Conservation (phyloP, 2,329 filamentous ascomycete species). For the Colletotrichum sp. region DNA sequence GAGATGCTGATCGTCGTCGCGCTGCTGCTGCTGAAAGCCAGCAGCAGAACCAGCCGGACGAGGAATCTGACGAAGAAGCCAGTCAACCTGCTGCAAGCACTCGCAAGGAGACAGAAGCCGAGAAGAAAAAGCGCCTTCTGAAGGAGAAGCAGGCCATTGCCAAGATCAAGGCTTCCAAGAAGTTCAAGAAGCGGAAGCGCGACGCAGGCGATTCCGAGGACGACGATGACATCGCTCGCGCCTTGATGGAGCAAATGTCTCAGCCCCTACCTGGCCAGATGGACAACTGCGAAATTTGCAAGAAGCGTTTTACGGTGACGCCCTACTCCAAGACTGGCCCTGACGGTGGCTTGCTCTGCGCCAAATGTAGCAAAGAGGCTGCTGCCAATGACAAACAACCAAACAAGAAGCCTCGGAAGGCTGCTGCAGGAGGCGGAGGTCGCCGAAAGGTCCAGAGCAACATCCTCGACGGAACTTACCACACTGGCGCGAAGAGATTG, state of each 20-base stretch:
- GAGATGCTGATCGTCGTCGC: slow-evolving; percentile 53
- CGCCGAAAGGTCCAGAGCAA: slow-evolving; percentile 83
- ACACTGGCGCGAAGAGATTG: slow-evolving; percentile 71
- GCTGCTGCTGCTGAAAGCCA: slow-evolving; percentile 30
- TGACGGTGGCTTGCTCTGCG: slow-evolving; percentile 85
- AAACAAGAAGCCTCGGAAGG: slow-evolving; percentile 37
- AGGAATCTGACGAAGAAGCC: slow-evolving; percentile 27
- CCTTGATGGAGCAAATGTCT: slow-evolving; percentile 51
- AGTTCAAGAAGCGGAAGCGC: slow-evolving; percentile 59
- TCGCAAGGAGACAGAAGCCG: slow-evolving; percentile 24
- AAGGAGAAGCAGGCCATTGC: slow-evolving; percentile 59
- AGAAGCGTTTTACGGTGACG: slow-evolving; percentile 91
- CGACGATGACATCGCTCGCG: slow-evolving; percentile 55
- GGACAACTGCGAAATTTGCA: slow-evolving; percentile 85
- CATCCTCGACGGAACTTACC: slow-evolving; percentile 76
- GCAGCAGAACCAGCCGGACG: slow-evolving; percentile 4
- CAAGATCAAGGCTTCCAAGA: slow-evolving; percentile 68
- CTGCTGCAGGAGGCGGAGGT: slow-evolving; percentile 55
- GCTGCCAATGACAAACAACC: slow-evolving; percentile 48
- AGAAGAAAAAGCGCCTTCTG: slow-evolving; percentile 41
- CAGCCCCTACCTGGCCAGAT: slow-evolving; percentile 80
- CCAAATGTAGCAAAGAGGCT: slow-evolving; percentile 74
- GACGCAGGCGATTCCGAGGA: slow-evolving; percentile 42
- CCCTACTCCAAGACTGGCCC: slow-evolving; percentile 84
- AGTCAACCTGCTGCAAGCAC: slow-evolving; percentile 13